Conservation (phyloP, 139 green algal species). For the Micromonas commoda region DNA sequence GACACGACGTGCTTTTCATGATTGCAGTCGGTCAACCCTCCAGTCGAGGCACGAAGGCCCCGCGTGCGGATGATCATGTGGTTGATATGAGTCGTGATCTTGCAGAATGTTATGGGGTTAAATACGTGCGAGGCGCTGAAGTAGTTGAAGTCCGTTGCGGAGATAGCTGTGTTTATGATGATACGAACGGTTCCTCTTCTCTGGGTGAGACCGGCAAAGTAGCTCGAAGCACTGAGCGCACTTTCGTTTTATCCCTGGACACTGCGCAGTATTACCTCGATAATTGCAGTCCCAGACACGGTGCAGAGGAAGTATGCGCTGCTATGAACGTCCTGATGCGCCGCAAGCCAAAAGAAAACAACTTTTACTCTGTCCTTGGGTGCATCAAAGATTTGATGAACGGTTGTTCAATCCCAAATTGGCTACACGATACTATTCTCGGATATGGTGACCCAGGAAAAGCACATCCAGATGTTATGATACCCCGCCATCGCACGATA, state of each 20-base stretch:
- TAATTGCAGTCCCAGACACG: conserved; percentile 34
- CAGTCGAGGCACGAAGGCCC: background rate
- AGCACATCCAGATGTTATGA: conserved; percentile 53
- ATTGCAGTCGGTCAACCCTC: conserved; percentile 50
- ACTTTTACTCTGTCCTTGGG: conserved; percentile 95
- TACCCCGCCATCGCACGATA: conserved; percentile 56
- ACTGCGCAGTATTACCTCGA: conserved; percentile 91
- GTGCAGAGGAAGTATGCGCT: conserved; percentile 65
- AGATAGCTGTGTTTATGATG: background rate
- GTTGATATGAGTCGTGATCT: too few species aligned
- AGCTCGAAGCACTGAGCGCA: background rate
- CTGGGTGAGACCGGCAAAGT: background rate
- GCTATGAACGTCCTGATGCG: conserved; percentile 86
- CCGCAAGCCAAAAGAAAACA: conserved; percentile 92
- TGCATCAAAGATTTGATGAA: conserved; percentile 92
- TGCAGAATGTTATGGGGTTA: conserved; percentile 69
- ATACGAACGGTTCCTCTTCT: background rate
- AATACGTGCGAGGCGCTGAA: conserved; percentile 77
- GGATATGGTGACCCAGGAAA: conserved; percentile 86
- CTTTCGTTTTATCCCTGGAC: conserved; percentile 74
- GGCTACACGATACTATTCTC: conserved; percentile 95
- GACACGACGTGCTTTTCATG: conserved; percentile 96
- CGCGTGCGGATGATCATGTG: conserved; percentile 39
- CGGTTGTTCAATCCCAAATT: conserved; percentile 66
- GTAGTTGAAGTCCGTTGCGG: conserved; percentile 55